Conservation (phyloP, 139 green algal genomes). For the Edaphochlamys debaryana region DNA sequence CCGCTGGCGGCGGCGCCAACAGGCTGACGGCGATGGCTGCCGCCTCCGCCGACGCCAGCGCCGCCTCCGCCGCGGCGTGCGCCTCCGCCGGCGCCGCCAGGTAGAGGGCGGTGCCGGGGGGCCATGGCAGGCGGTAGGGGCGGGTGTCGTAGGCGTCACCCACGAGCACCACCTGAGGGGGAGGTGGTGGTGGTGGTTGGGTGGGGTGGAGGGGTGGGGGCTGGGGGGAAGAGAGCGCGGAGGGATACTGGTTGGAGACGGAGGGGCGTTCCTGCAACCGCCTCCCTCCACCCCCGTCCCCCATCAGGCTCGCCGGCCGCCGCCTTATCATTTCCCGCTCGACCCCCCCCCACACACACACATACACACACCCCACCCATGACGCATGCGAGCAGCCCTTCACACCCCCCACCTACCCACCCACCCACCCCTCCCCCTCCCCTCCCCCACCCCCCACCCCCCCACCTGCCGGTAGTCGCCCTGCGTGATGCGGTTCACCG, state of each 20-base stretch:
- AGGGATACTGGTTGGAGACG: too few relatives aligned
- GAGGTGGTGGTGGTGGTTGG: neutral
- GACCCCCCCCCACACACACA: too few relatives aligned
- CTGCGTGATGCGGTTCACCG: slow-evolving; percentile 63
- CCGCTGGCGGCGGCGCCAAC: neutral
- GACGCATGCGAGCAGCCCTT: too few relatives aligned
- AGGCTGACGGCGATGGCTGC: neutral
- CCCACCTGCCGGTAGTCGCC: slow-evolving; percentile 64
- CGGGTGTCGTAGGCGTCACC: slow-evolving; percentile 79
- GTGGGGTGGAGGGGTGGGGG: neutral
- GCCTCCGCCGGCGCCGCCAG: slow-evolving; percentile 48
- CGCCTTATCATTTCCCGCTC: too few relatives aligned
- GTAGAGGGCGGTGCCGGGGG: slow-evolving; percentile 77
- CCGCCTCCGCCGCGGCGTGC: slow-evolving; percentile 26
- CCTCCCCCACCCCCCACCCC: too few relatives aligned
- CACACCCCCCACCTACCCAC: neutral
- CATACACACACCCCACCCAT: neutral
- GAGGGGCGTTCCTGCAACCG: neutral
- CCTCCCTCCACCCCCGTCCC: neutral
- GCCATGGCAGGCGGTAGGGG: slow-evolving; percentile 75
- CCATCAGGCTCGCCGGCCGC: too few relatives aligned
- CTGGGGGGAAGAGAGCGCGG: too few relatives aligned
- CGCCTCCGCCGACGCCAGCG: slow-evolving; percentile 5
- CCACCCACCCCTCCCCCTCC: neutral
- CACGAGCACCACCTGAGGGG: slow-evolving; percentile 78